Conservation (phyloP, 345 rosid species). For the Sapria himalayana region DNA sequence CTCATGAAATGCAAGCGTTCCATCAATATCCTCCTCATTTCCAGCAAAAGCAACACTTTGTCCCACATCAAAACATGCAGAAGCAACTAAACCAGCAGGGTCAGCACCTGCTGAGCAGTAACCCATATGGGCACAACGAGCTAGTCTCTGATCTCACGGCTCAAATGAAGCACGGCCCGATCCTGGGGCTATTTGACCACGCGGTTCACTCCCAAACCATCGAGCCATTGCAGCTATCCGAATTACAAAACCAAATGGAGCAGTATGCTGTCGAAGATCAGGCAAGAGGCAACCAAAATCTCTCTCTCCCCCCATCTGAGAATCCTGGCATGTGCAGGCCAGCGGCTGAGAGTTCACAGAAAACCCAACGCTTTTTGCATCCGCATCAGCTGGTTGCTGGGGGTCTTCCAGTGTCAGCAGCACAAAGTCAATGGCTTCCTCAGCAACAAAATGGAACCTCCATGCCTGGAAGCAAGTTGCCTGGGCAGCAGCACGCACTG, state of each 20-base stretch:
- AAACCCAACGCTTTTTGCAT: conserved; percentile 37
- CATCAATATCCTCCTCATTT: conserved; percentile 37
- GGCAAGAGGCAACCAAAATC: conserved; percentile 20
- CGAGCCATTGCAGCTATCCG: conserved; percentile 37
- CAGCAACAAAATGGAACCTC: conserved; percentile 33
- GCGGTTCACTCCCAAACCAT: conserved; percentile 32
- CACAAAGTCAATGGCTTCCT: conserved; percentile 42
- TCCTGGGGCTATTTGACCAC: conserved; percentile 26
- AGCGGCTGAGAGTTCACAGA: conserved; percentile 31
- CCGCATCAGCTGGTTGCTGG: conserved; percentile 31
- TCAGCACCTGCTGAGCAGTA: conserved; percentile 24
- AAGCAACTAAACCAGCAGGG: conserved; percentile 50
- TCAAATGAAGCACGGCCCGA: conserved; percentile 54
- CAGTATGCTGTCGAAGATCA: conserved; percentile 35
- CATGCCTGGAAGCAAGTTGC: conserved; percentile 23
- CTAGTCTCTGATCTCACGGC: conserved; percentile 24
- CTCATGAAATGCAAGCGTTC: conserved; percentile 48
- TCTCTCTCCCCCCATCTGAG: conserved; percentile 18
- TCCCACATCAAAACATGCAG: conserved; percentile 31
- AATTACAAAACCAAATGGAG: conserved; percentile 48
- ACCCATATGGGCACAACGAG: conserved; percentile 39
- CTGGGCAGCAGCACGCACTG: conserved; percentile 47
- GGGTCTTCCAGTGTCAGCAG: conserved; percentile 26
- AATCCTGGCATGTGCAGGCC: conserved; percentile 25
- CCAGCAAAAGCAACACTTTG: conserved; percentile 37